Percentiles rank a stretch among this genome's conserved stretches.
Evolutionary conservation across 2,329 filamentous ascomycete genomes (phyloP).

Genomic region (Fusarium napiforme): DNA sequence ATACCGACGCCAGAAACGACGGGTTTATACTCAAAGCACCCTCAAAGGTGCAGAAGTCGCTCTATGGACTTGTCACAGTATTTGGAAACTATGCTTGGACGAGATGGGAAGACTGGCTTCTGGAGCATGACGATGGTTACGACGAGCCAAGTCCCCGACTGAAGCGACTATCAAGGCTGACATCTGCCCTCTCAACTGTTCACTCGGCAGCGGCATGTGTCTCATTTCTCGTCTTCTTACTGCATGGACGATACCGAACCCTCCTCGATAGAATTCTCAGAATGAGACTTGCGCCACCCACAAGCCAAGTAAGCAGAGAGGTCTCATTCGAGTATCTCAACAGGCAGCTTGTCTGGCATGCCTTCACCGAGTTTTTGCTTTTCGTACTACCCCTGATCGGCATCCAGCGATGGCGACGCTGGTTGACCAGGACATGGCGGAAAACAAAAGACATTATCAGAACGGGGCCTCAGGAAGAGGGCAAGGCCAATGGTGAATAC

Average conservation of each 20-base stretch:
- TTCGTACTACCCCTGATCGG: constrained; percentile 97
- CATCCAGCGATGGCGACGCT: constrained; percentile 90
- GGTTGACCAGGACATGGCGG: constrained; percentile 87
- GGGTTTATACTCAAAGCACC: constrained; percentile 74
- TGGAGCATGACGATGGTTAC: constrained; percentile 80
- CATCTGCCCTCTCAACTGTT: constrained; percentile 73
- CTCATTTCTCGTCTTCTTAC: constrained; percentile 90
- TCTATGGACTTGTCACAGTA: constrained; percentile 88
- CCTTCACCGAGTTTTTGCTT: constrained; percentile 98
- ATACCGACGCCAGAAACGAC: constrained; percentile 80
- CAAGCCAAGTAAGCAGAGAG: constrained; percentile 86
- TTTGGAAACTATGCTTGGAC: constrained; percentile 90
- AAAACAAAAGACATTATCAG: constrained; percentile 76
- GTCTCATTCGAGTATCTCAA: constrained; percentile 99
- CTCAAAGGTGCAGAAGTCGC: constrained; percentile 81
- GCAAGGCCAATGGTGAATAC: constrained; percentile 75
- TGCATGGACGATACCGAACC: constrained; percentile 91
- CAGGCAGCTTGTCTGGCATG: constrained; percentile 97
- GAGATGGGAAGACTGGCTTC: constrained; percentile 89
- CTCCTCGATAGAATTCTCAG: constrained; percentile 85
- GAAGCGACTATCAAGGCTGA: constrained; percentile 73
- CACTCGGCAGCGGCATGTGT: constrained; percentile 85
- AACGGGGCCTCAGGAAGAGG: constrained; percentile 58
- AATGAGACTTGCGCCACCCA: constrained; percentile 86
- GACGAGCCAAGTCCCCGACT: constrained; percentile 66